Conservation (phyloP, 768 basidiomycete species). For the Termitomyces sp. region DNA sequence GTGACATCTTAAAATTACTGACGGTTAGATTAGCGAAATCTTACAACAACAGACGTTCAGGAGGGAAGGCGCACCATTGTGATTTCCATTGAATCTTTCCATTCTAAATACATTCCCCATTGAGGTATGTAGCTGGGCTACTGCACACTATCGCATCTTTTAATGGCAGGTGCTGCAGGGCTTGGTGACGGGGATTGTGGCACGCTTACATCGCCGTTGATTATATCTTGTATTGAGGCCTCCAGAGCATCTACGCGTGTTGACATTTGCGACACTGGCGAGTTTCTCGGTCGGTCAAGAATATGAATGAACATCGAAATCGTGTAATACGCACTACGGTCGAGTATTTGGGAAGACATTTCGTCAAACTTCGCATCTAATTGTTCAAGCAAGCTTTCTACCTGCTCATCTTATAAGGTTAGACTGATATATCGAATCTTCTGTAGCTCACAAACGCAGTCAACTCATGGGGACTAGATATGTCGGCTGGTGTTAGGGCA, state of each 20-base stretch:
- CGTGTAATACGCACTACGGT: slow-evolving; percentile 57
- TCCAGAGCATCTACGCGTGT: slow-evolving; percentile 87
- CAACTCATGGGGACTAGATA: slow-evolving; percentile 90
- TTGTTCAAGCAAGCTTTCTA: slow-evolving; percentile 84
- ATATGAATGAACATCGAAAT: slow-evolving; percentile 4
- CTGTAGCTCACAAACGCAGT: slow-evolving; percentile 79
- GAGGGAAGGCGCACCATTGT: neutral
- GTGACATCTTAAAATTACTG: neutral
- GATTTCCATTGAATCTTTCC: neutral
- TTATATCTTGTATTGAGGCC: slow-evolving; percentile 88
- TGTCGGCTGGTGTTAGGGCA: slow-evolving; percentile 51
- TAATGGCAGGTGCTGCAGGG: slow-evolving; percentile 32
- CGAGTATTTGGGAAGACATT: slow-evolving; percentile 88
- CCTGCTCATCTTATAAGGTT: slow-evolving; percentile 39
- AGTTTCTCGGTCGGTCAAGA: slow-evolving; percentile 3
- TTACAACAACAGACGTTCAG: neutral
- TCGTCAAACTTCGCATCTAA: slow-evolving; percentile 90
- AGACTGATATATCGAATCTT: neutral
- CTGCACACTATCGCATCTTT: slow-evolving; percentile 39
- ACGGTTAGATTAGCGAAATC: neutral
- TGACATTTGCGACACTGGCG: slow-evolving; percentile 89
- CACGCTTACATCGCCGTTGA: slow-evolving; percentile 67
- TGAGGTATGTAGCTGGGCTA: neutral
- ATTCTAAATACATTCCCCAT: neutral
- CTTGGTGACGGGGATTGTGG: slow-evolving; percentile 60